Conservation (phyloP, 2,329 filamentous ascomycete species). For the Aspergillus luchuensis region DNA sequence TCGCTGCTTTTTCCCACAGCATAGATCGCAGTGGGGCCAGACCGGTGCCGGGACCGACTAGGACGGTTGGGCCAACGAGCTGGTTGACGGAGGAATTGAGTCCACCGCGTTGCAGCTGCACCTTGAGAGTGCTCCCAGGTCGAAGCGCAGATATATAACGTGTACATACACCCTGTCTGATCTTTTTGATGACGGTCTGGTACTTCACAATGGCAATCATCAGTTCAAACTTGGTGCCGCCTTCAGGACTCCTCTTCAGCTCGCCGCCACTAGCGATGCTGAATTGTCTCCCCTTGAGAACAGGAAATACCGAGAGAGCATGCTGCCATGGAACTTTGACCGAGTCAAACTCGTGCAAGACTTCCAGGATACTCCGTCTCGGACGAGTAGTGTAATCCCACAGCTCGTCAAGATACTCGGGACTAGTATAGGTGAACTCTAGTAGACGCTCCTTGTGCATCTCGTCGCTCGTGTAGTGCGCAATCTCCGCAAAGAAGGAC, state of each 20-base stretch:
- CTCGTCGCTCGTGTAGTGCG: constrained; percentile 70
- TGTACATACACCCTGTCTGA: constrained; percentile 85
- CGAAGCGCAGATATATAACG: constrained; percentile 73
- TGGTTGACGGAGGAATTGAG: constrained; percentile 52
- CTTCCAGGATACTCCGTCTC: constrained; percentile 85
- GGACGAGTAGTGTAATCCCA: constrained; percentile 95
- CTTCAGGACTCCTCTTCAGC: constrained; percentile 40
- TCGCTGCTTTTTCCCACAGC: constrained; percentile 68
- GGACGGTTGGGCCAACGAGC: constrained; percentile 63
- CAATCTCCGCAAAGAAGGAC: constrained; percentile 77
- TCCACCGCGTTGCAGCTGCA: constrained; percentile 60
- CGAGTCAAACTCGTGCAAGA: constrained; percentile 84
- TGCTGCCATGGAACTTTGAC: constrained; percentile 78
- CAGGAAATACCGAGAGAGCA: constrained; percentile 72
- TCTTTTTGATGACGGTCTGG: constrained; percentile 79
- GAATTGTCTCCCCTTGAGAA: constrained; percentile 86
- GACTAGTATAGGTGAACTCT: constrained; percentile 82
- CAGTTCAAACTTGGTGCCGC: constrained; percentile 64
- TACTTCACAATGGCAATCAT: constrained; percentile 90
- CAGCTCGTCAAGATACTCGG: constrained; percentile 82
- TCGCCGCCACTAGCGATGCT: constrained; percentile 79
- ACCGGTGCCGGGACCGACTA: constrained; percentile 83
- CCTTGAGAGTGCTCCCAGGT: constrained; percentile 59
- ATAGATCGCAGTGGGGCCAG: constrained; percentile 81
- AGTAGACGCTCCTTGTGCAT: constrained; percentile 78